Evolutionary conservation across 2,329 filamentous ascomycete species (phyloP).

Genomic region (Emericellopsis atlantica): DNA sequence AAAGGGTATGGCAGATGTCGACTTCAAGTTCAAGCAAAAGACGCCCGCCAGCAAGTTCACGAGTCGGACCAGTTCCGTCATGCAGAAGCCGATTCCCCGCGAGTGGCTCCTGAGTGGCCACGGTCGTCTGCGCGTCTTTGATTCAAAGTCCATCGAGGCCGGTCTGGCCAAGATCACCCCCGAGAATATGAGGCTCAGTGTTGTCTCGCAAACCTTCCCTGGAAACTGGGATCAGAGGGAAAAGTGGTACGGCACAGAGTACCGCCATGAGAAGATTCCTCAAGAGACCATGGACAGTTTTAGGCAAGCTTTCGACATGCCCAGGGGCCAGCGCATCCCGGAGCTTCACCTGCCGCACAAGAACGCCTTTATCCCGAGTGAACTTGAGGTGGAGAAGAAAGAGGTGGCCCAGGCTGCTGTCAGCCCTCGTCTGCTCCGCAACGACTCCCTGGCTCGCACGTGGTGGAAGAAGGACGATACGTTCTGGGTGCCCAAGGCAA

Average conservation of each 20-base stretch:
- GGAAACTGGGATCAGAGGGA: constrained; percentile 80
- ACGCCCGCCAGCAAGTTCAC: constrained; percentile 81
- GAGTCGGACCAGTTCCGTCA: constrained; percentile 69
- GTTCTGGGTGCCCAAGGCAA: constrained; percentile 96
- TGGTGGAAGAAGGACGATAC: constrained; percentile 99
- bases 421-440: constrained; percentile 70
- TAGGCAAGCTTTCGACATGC: constrained; percentile 41
- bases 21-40: constrained; percentile 94
- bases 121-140: constrained; percentile 65
- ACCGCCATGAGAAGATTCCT: constrained; percentile 71
- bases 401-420: constrained; percentile 65
- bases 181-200: constrained; percentile 78
- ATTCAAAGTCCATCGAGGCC: constrained; percentile 61
- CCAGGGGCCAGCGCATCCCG: constrained; percentile 44
- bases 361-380: constrained; percentile 92
- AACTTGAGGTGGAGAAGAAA: constrained; percentile 90
- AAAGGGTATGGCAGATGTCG: constrained; percentile 78
- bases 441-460: constrained; percentile 66
- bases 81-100: constrained; percentile 82
- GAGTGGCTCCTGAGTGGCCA: constrained; percentile 80
- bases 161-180: constrained; percentile 64
- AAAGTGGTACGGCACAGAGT: constrained; percentile 97
- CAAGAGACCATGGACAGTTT: constrained; percentile 62
- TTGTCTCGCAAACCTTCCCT: constrained; percentile 74
- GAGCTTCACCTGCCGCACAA: constrained; percentile 78